Conservation (phyloP, 2,329 filamentous ascomycete species). For the Stenocarpella maydis region DNA sequence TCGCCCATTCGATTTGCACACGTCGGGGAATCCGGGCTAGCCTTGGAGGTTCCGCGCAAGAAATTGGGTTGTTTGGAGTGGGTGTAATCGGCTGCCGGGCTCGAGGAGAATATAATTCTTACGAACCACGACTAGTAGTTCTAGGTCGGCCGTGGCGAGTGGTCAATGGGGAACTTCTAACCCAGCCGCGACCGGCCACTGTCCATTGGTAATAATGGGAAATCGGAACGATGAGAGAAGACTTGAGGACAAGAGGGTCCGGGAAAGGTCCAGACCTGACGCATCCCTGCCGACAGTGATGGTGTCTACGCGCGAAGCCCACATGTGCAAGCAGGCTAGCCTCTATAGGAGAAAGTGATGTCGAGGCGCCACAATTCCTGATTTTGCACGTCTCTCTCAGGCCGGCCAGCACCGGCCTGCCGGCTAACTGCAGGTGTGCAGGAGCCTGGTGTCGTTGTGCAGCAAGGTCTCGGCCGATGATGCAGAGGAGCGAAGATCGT, state of each 20-base stretch:
- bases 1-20: too few species aligned
- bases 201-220: background rate
- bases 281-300: constrained; percentile 8
- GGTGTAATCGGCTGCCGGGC: too few species aligned
- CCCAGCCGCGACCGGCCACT: too few species aligned
- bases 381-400: constrained; percentile 9
- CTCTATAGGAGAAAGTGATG: constrained; percentile 20
- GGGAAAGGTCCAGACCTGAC: constrained; percentile 1
- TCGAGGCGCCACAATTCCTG: constrained; percentile 30
- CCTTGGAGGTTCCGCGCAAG: too few species aligned
- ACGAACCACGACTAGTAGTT: background rate
- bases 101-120: too few species aligned
- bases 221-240: background rate
- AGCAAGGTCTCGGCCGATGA: constrained; percentile 19
- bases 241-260: background rate
- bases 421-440: constrained; percentile 11
- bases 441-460: constrained; percentile 1
- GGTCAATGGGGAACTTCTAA: background rate
- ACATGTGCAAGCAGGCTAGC: too few species aligned
- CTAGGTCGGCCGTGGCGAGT: too few species aligned
- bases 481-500: constrained; percentile 18
- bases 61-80: too few species aligned
- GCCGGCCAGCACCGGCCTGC: constrained; percentile 1
- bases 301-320: too few species aligned
- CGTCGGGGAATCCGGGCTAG: too few species aligned